Evolutionary conservation across 2,329 filamentous ascomycete species (phyloP), one percentile per base, ranked within the genome.

Genomic region (Coniochaeta ligniaria): DNA sequence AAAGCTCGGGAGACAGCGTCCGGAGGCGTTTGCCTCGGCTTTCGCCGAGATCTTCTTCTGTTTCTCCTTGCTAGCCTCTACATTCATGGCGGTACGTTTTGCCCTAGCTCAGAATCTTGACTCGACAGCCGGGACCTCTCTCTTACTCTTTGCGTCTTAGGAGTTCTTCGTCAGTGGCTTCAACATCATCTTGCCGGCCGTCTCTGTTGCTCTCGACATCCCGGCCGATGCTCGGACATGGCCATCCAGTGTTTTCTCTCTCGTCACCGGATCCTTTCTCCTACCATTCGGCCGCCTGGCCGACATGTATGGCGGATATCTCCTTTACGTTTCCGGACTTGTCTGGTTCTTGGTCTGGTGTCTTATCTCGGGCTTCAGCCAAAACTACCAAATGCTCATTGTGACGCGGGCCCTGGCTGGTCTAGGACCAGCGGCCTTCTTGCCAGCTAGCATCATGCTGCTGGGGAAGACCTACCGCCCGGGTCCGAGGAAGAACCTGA

Each of bases 131-230:
- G 2, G 22, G 9, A 41, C 28, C 14, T 14, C 12, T 52, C 3
- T 17, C 47, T 52, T 31, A 52, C 16, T 31, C 43, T 52, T 31
- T 14, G 6, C 17, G 26, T 52, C 47, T 16, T n/a, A 79, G 74
- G 84, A 87, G 69, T 87, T 83, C 67, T 83, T 83, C 62, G 78
- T 88, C n/a, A 85, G 83, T 41, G 86, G 86, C 11, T 89, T 88
- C 61, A 74, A 70, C 3, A 82, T 83, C 59, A 81, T 89, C 17
- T 71, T 88, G 1, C 86, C 86, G 3, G 81, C 82, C 0, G 70
- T 89, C 4, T 74, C 80, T 6, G 66, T 70, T 38, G 77, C 80
- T 5, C 75, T 89, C 3, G 60, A 83, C 58, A 87, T 89, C 33
- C 80, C 84, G 0, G 76, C 61, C 72, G 82, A 60, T 63, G 85